Evolutionary conservation across 2,329 filamentous ascomycete species (phyloP).

Genomic region (Alternaria arborescens): DNA sequence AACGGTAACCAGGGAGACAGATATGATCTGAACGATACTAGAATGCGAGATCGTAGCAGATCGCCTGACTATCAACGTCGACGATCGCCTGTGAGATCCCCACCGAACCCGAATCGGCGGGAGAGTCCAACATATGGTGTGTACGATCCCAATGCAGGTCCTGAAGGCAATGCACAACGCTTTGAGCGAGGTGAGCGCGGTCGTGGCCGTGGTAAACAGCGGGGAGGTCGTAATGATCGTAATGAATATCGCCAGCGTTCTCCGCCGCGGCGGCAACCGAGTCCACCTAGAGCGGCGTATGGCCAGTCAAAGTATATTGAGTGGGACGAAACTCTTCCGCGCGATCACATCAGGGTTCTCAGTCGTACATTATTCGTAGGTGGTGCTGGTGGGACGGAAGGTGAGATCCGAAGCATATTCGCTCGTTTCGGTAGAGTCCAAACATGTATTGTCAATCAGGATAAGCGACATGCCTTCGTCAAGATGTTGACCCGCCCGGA

Average conservation of each 20-base stretch:
- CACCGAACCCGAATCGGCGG: constrained; percentile 65
- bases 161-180: constrained; percentile 66
- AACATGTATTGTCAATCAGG: constrained; percentile 97
- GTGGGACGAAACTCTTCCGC: constrained; percentile 76
- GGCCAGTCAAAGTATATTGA: constrained; percentile 75
- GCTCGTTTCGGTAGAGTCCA: constrained; percentile 85
- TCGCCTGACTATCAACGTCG: constrained; percentile 71
- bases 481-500: constrained; percentile 95
- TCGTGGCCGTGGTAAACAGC: constrained; percentile 59
- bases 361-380: constrained; percentile 97
- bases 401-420: constrained; percentile 83
- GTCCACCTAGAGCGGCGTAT: constrained; percentile 55
- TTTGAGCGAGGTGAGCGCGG: constrained; percentile 64
- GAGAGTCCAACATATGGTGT: constrained; percentile 76
- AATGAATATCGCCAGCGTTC: constrained; percentile 86
- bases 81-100: constrained; percentile 64
- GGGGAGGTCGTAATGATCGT: constrained; percentile 57
- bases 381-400: constrained; percentile 78
- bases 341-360: constrained; percentile 80
- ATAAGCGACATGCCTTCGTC: constrained; percentile 98
- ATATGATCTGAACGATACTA: constrained; percentile 45
- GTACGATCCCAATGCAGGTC: constrained; percentile 69
- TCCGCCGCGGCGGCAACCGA: constrained; percentile 70
- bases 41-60: constrained; percentile 59
- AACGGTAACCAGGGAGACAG: constrained; percentile 35